Conservation (phyloP, 805 yeast genomes). For the Teunomyces lycoperdinae region DNA sequence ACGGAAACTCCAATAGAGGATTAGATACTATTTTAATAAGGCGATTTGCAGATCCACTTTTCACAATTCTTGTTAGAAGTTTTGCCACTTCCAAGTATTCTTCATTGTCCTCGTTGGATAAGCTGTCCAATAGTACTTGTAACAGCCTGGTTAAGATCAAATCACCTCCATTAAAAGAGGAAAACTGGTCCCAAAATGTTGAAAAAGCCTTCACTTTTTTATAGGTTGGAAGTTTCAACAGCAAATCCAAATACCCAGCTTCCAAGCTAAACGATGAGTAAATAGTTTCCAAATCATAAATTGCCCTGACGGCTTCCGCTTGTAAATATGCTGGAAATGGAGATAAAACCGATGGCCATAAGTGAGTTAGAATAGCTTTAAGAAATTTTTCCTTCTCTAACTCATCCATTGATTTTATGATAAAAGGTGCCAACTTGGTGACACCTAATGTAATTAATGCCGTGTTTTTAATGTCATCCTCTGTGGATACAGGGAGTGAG, state of each 20-base stretch:
- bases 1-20: conserved; percentile 46
- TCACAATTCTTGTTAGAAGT: conserved; percentile 46
- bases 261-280: conserved; percentile 59
- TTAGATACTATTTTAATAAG: conserved; percentile 57
- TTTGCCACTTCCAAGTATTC: conserved; percentile 41
- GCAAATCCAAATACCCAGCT: conserved; percentile 62
- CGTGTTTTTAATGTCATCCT: conserved; percentile 6
- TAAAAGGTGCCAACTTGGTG: conserved; percentile 36
- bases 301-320: conserved; percentile 63
- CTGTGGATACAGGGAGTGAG: conserved; percentile 1
- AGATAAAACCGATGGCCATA: conserved; percentile 56
- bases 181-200: conserved; percentile 72
- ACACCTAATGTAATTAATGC: conserved; percentile 43
- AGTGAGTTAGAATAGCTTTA: conserved; percentile 37
- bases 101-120: conserved; percentile 43
- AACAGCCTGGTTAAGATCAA: conserved; percentile 59
- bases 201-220: conserved; percentile 55
- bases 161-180: conserved; percentile 47
- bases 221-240: conserved; percentile 34
- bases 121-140: conserved; percentile 64
- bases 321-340: conserved; percentile 54
- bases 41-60: conserved; percentile 56
- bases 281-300: conserved; percentile 59
- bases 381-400: conserved; percentile 37
- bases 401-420: conserved; percentile 27